phyloP scores from a whole-genome alignment of 2,329 filamentous ascomycete species.

The Hypoxylon sp. region DNA sequence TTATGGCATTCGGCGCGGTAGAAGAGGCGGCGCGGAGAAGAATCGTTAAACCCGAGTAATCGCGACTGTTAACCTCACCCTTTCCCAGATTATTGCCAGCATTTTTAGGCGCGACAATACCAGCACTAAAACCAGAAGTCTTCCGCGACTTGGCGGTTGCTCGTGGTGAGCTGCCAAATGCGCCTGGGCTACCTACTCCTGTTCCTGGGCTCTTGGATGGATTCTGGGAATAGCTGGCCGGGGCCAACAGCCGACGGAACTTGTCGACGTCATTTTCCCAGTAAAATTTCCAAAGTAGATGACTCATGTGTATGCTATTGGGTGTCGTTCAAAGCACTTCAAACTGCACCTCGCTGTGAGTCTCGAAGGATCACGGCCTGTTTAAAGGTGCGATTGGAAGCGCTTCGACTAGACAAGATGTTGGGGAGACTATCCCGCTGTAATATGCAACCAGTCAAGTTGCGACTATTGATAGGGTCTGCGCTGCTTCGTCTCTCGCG shows the following conservation, averaged over 20 bases:
- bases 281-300: slow-evolving; percentile 95
- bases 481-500: slow-evolving; percentile 11
- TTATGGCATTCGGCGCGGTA: slow-evolving; percentile 72
- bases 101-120: slow-evolving; percentile 58
- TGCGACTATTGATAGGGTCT: slow-evolving; percentile 7
- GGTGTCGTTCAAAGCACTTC: slow-evolving; percentile 62
- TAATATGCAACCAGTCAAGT: not conserved
- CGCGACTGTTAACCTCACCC: slow-evolving; percentile 85
- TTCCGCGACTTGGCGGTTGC: slow-evolving; percentile 63
- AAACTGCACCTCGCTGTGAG: slow-evolving; percentile 87
- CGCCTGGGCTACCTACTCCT: slow-evolving; percentile 56
- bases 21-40: slow-evolving; percentile 88
- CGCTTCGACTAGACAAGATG: slow-evolving; percentile 46
- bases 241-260: slow-evolving; percentile 89
- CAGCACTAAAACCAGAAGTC: slow-evolving; percentile 62
- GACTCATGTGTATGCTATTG: slow-evolving; percentile 80
- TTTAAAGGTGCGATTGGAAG: slow-evolving; percentile 80
- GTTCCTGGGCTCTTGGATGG: slow-evolving; percentile 64
- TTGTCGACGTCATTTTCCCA: slow-evolving; percentile 97
- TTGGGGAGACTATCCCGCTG: slow-evolving; percentile 32
- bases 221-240: slow-evolving; percentile 68
- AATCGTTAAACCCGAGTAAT: slow-evolving; percentile 83
- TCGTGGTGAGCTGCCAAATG: slow-evolving; percentile 63
- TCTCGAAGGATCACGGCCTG: slow-evolving; percentile 85
- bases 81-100: slow-evolving; percentile 58